A percentile compares a stretch with the other conserved stretches of the same genome.
Conservation (phyloP, 352 stramenopile genomes). For the Globisporangium acanthophoron region DNA sequence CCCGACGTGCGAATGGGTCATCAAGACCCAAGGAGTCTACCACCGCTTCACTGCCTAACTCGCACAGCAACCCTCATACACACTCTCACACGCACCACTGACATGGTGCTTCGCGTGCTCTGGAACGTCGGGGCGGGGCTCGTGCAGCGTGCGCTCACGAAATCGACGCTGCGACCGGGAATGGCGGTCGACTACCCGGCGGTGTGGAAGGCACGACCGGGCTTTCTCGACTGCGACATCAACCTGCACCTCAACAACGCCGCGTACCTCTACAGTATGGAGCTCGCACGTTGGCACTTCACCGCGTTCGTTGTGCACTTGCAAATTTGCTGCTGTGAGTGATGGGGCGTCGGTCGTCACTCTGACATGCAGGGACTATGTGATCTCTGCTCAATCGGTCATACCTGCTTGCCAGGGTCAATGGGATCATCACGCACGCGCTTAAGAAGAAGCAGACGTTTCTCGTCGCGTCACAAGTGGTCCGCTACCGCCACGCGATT, state of each 20-base stretch:
- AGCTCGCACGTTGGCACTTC: slow-evolving; percentile 84
- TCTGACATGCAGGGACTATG: not conserved
- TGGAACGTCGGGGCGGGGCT: slow-evolving; percentile 66
- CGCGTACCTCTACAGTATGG: slow-evolving; percentile 77
- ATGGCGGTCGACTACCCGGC: slow-evolving; percentile 59
- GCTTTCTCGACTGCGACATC: slow-evolving; percentile 75
- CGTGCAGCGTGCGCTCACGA: slow-evolving; percentile 48
- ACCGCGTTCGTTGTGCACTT: slow-evolving; percentile 35
- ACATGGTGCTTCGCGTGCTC: slow-evolving; percentile 64
- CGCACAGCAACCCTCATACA: not conserved
- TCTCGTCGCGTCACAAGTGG: slow-evolving; percentile 49
- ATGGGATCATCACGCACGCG: slow-evolving; percentile 35
- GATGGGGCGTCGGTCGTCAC: no score
- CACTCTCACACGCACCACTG: not conserved
- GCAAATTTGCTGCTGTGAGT: no score
- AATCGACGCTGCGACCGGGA: slow-evolving; percentile 36
- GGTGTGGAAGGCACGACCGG: slow-evolving; percentile 58
- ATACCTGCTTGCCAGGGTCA: not conserved
- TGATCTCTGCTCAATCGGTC: slow-evolving; percentile 28
- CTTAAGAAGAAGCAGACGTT: slow-evolving; percentile 64
- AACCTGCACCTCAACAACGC: slow-evolving; percentile 88
- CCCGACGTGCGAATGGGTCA: not conserved
- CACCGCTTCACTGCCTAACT: not conserved
- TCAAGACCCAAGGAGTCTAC: not conserved
- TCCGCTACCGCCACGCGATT: slow-evolving; percentile 61